Evolutionary conservation across 2,329 filamentous ascomycete species (phyloP).

Genomic region (Fusarium sp.): DNA sequence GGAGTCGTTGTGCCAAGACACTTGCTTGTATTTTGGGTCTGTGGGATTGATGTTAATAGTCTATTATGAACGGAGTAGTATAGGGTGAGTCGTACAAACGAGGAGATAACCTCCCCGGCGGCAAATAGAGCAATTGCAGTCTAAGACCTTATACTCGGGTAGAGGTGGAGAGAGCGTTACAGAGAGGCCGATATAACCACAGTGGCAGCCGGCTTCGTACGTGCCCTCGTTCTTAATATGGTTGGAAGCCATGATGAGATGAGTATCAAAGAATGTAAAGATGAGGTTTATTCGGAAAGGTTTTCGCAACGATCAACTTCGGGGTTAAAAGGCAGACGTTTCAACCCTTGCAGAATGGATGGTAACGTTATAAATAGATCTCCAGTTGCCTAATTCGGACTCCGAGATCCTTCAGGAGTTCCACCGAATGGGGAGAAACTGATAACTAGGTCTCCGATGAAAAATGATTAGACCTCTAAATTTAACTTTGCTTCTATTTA

Average conservation of each 20-base stretch:
- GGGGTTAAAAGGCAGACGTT: background rate
- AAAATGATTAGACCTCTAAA: no score
- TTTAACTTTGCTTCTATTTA: no score
- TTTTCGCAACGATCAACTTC: background rate
- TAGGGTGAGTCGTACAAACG: slow-evolving; percentile 55
- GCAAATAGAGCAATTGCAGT: slow-evolving; percentile 70
- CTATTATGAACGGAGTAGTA: accelerated
- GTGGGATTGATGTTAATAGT: slow-evolving; percentile 1
- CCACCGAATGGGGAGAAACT: slow-evolving; percentile 1
- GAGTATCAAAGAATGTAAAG: background rate
- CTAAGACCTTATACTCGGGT: slow-evolving; percentile 60
- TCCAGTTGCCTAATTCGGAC: slow-evolving; percentile 29
- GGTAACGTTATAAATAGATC: slow-evolving; percentile 19
- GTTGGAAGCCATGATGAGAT: slow-evolving; percentile 29
- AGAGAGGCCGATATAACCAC: slow-evolving; percentile 65
- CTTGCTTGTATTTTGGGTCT: slow-evolving; percentile 59
- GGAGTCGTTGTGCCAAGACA: slow-evolving; percentile 61
- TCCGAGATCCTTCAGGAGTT: slow-evolving; percentile 13
- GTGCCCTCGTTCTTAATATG: slow-evolving; percentile 52
- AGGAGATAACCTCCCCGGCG: slow-evolving; percentile 66
- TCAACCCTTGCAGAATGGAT: background rate
- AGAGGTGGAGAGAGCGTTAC: slow-evolving; percentile 65
- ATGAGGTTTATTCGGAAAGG: background rate
- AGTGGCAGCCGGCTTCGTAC: slow-evolving; percentile 68
- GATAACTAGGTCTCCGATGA: no score